A percentile compares a stretch with the other conserved stretches of the same genome.
phyloP scores from a whole-genome alignment of 2,329 filamentous ascomycete species.

The Cytospora piceicola region DNA sequence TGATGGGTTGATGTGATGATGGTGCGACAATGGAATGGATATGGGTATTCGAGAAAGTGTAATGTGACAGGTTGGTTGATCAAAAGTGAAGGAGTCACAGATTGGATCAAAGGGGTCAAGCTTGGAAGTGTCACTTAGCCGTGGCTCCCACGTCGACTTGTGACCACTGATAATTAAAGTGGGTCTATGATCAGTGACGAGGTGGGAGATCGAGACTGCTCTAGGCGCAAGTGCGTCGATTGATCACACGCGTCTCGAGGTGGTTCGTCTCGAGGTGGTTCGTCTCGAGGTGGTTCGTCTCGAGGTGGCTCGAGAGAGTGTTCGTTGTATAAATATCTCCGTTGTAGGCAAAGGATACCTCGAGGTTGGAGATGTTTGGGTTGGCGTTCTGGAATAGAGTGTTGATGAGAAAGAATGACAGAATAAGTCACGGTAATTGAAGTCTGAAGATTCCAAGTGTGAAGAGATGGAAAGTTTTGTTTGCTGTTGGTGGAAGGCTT shows the following conservation, averaged over 20 bases:
- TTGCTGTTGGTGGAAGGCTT: background rate
- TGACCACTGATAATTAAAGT: background rate
- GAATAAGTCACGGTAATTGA: background rate
- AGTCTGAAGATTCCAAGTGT: background rate
- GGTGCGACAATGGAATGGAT: background rate
- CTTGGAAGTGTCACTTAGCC: background rate
- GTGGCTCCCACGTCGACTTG: background rate
- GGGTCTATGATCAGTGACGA: background rate
- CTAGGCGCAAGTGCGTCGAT: background rate
- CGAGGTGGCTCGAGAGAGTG: background rate
- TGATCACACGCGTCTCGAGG: background rate
- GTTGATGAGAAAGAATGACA: background rate
- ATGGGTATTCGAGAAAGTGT: background rate
- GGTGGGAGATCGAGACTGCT: background rate
- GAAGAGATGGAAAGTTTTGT: background rate
- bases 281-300: background rate
- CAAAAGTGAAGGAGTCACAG: no score
- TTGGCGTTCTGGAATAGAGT: background rate
- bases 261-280: background rate
- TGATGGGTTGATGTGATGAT: constrained; percentile 2
- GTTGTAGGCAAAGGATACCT: background rate
- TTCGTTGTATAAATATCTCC: background rate
- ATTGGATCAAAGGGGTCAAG: background rate
- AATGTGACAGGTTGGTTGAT: background rate
- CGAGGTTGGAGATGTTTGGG: background rate